Base-by-base conservation (phyloP, 1,139 yeast genomes). In the Groenewaldozyma auringiensis region DNA sequence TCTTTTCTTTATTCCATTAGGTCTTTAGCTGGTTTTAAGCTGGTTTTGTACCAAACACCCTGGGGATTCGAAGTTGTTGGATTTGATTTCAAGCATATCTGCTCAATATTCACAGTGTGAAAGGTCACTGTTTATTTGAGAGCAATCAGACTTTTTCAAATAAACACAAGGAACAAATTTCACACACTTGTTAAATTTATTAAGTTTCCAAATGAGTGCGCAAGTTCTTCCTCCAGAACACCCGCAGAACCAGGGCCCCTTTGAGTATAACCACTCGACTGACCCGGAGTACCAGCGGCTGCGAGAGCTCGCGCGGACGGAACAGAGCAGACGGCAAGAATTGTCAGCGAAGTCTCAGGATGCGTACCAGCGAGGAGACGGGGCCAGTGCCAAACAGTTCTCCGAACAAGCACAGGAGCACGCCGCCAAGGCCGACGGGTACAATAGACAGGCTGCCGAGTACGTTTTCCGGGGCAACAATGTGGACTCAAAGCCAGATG, bases 391-490 rank as follows among this genome's bases (percentile, higher is more conserved):
- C 1, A 81, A 83, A 56, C 77, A 78, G 47, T 69, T 85, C 48
- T 83, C 94, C 44, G 81, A 77, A 43, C 66, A 81, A 60, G 81
- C 92, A 42, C 83, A 86, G 58, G 60, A 71, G 49, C 78, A 77
- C 48, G 69, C 70, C 31, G 66, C 60, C 0, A 68, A 80, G 54
- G 94, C 89, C 35, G 95, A 87, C 47, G 64, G 70, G 37, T 78
- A 72, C 60, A 88, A 88, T 65, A 68, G 72, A 29, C 78, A 81
- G 62, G 98, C 97, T 1, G 96, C 96, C 0, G 89, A 81, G 61
- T 89, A 82, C 61, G 97, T 88, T 2, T 89, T 89, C 62, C 71
- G 82, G 41, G 92, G 84, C 55, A 92, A 92, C 62, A 92, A 92
- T 60, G 77, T 86, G 31, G 96, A 88, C 60, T 81, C 94, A 29